Evolutionary conservation across 2,329 filamentous ascomycete genomes (phyloP), one percentile per base, ranked within the genome.

Genomic region (Aspergillus costaricaensis): DNA sequence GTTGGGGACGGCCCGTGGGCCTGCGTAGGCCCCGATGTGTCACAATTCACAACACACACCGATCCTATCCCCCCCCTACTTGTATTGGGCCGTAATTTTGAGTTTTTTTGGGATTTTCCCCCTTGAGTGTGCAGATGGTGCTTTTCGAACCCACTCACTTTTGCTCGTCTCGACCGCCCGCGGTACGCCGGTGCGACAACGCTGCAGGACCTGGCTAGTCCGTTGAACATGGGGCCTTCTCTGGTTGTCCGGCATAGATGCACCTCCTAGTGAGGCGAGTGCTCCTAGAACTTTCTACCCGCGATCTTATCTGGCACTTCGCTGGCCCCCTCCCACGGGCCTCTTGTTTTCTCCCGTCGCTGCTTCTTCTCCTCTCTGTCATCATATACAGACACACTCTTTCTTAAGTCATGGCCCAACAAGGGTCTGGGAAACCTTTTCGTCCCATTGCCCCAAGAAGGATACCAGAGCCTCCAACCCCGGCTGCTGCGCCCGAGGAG

Each of bases 361-460:
- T 39, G 12, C 43, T 44, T 36, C 17, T 32, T 39, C 25, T 44
- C 36, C 12, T 38, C 9, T 21, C 38, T 51, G 12, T 48, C 43
- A 36, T 23, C 30, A 15, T 5, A 23, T 32, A 10, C 54, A 47
- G 19, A 51, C 47, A 61, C 36, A 60, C 50, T 17, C 53, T 39
- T 25, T 50, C 17, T 23, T 59, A 53, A 59, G 64, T 51, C 49
- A 76, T 76, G 74, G 65, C 67, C 58, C 68, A 73, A 36, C 64
- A 67, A 66, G 64, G 66, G 27, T 49, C 62, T 27, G 30, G 56
- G 27, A 68, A 69, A 56, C 59, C 68, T 25, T 68, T 70, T 58
- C 70, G 73, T 59, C 65, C 71, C 51, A 69, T 76, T 64, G 73
- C 73, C 19, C 74, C 73, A 51, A 68, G 72, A 27, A 68, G 65